phyloP scores from a whole-genome alignment of 169 alveolate species.

The Plasmodium inui region DNA sequence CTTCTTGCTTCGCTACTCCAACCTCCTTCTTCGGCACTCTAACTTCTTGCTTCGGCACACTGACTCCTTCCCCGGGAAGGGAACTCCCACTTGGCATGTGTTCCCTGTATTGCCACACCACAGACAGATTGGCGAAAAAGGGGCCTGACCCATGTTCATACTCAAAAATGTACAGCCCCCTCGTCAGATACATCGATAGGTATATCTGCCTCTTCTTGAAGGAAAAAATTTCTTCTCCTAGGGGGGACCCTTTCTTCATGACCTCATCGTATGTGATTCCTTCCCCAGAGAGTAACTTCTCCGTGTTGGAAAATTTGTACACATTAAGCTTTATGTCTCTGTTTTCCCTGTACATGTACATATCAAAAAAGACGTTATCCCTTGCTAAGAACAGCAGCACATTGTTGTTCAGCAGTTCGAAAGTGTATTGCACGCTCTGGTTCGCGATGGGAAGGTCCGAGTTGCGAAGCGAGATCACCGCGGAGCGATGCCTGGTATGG shows the following conservation, averaged over 20 bases:
- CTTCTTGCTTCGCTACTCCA: neutral
- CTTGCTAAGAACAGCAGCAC: neutral
- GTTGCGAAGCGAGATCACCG: neutral
- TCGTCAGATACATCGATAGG: slow-evolving; percentile 17
- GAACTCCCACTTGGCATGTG: neutral
- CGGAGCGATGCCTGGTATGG: neutral
- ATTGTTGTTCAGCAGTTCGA: slow-evolving; percentile 6
- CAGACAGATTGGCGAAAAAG: slow-evolving; percentile 1
- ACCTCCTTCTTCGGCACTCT: neutral
- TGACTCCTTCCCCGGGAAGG: neutral
- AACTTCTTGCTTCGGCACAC: neutral
- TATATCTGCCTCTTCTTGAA: slow-evolving; percentile 4
- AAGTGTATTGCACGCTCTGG: slow-evolving; percentile 5
- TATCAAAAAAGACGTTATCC: slow-evolving; percentile 1
- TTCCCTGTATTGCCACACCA: neutral
- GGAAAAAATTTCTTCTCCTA: neutral
- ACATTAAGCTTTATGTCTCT: slow-evolving; percentile 2
- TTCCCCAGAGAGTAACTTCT: neutral
- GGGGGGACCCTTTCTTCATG: neutral
- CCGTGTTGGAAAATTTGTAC: neutral
- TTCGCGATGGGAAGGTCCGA: neutral
- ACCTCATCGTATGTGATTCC: slow-evolving; percentile 26
- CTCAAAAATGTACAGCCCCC: slow-evolving; percentile 41
- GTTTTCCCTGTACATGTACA: slow-evolving; percentile 18
- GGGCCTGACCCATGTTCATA: neutral